Base-by-base conservation (phyloP, 2,329 filamentous ascomycete genomes). In the Fusarium dlaminii region DNA sequence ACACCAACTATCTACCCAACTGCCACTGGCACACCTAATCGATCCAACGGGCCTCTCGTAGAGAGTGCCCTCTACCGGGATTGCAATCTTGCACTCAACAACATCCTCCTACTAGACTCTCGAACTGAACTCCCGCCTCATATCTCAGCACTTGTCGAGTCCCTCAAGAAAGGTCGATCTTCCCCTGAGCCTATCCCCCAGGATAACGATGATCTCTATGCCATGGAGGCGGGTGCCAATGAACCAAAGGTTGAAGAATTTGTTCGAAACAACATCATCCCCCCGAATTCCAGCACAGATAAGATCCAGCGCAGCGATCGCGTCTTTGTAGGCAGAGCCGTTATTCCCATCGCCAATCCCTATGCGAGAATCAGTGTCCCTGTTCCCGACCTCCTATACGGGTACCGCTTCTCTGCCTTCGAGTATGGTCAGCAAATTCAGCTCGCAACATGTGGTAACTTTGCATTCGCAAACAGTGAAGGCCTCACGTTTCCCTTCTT, bases 191-290 rank as follows among this genome's bases (percentile, higher is more conserved):
- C 30, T 20, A 29, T 14, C 3, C 45, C 51, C 7, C 20, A 30
- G 17, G 39, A 18, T 1, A 69, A 71, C 4, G 7, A 49, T 30
- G 40, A 42, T 3, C 61, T 70, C 7, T 49, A 46, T 15, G 56
- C 27, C 18, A 9, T 71, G 24, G 61, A 71, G 5, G 17, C 27
- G 5, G 66, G 59, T 5, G 40, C 61, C 4, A 48, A 51, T 20
- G 66, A 71, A 30, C 22, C 56, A 29, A 24, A 40, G 0, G 66
- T 71, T 0, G 62, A 71, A 8, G 32, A 70, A 5, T 71, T 62
- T 17, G 46, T 70, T 9, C 62, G 43, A 6, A 13, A 46, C 29
- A 45, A 18, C 6, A 9, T 72, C 8, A 42, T 49, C 4, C 51
- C 55, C 2, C 46, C 14, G 7, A 22, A 13, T 29, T 22, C 45